Evolutionary conservation across 495 filamentous ascomycete species (phyloP), one percentile per base, ranked within the genome.

Genomic region (Glutinoglossum americanum): DNA sequence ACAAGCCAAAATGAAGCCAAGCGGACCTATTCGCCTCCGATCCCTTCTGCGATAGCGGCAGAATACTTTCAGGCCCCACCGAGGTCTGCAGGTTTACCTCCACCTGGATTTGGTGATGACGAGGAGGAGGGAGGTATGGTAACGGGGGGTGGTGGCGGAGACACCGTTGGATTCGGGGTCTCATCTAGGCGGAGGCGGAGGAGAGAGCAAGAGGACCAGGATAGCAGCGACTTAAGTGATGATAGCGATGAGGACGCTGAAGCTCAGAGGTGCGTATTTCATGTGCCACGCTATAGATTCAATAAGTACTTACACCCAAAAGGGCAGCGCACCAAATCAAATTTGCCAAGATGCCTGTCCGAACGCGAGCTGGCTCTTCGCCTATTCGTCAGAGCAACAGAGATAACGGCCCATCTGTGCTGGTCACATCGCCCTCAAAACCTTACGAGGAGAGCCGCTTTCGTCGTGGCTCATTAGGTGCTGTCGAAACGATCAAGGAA

Each of bases 211-310:
- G 90, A 95, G 57, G 92, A 97, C 48, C 93, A 96, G 30, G 93
- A 97, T 66, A 97, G 92, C 66, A 94, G 88, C 65, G 92, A 97
- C 66, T 69, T 96, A 60, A 96, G 87, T 64, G 92, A 96, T 62
- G 90, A 97, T 55, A 96, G 88, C 62, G 92, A 98, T 53, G 90
- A 95, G 32, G 89, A 94, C 58, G 75, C 74, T 10, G 87, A 94
- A 71, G 55, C 62, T 61, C 70, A 70, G 41, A 41, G 57, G 25
- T 51, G 41, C 30, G 55, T 26, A 30, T 13, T 54, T 47, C 8
- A 13, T 17, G 51, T 10, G 32, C 44, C 10, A 1, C 13, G 19
- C 27, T 41, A 1, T 45, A 5, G 41, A 59, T 60, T 26, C 44
- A 4, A n/a, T 41, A 53, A 26, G 21, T 11, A 17, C 44, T 58